Percentiles rank a stretch among this genome's conserved stretches.
These are phyloP conservation scores for Lanmaoa pseudosensibilis DNA, from an alignment of 768 basidiomycete species.

Conservation along the genomic window DNA sequence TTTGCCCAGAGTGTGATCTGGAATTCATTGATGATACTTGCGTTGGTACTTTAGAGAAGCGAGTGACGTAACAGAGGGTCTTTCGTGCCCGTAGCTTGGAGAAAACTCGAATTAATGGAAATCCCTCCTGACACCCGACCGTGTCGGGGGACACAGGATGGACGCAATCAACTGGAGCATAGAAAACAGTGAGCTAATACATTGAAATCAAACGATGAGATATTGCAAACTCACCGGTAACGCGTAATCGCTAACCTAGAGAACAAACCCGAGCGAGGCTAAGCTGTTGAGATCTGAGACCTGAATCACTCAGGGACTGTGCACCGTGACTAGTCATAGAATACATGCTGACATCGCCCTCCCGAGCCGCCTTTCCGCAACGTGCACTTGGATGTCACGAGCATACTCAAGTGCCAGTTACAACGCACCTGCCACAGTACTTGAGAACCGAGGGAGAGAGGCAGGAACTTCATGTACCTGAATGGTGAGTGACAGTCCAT, in stretches of 20 bases:
- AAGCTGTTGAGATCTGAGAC: background rate
- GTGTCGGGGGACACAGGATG: background rate
- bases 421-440: background rate
- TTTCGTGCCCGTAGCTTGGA: background rate
- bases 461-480: background rate
- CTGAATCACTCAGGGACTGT: no score
- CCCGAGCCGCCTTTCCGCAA: background rate
- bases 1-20: background rate
- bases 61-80: background rate
- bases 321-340: background rate
- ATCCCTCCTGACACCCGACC: background rate
- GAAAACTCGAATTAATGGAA: background rate
- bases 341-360: no score
- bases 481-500: background rate
- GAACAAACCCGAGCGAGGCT: background rate
- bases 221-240: background rate
- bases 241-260: background rate
- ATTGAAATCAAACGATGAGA: background rate
- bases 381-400: background rate
- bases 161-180: background rate
- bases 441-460: background rate
- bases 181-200: background rate
- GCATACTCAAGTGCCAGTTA: background rate
- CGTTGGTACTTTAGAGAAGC: background rate
- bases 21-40: background rate